Base-by-base conservation (phyloP, 192 early-diverging fungal species). In the Coemansia sp. region DNA sequence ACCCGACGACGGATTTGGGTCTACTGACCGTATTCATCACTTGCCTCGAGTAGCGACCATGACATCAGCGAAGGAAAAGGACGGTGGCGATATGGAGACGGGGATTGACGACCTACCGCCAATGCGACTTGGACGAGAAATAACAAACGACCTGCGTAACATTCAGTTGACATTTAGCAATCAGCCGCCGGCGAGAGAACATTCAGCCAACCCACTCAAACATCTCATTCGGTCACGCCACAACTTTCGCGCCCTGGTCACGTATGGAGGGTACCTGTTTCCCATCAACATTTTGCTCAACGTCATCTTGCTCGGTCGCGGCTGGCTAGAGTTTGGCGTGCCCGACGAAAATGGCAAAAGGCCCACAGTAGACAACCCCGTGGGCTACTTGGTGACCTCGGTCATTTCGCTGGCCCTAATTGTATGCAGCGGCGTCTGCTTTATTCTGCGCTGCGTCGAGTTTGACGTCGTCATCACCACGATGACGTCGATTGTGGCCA, bases 271-370 rank as follows among this genome's bases (percentile, higher is more conserved):
- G 10, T 85, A 85, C 62, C 51, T 85, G 38, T 71, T 85, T 40
- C 82, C 82, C 3, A 78, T 85, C 68, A 85, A 85, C 64, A 71
- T 85, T 20, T 42, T 85, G 51, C 78, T 85, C 43, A 85, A 85
- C 34, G 78, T 85, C 34, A 85, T 85, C 38, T 44, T 80, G 46
- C 75, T 85, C 8, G 82, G 75, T 2, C 77, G 78, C 31, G 82
- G 82, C 33, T 85, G 82, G 82, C 68, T 85, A n/a, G 67, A 80
- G 57, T 74, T 57, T 42, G 62, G 57, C 13, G 62, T 44, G 22
- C 44, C 52, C 31, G 60, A 65, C 20, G 68, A 61, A 18, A 59
- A 68, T 12, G 75, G 70, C 52, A 62, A 27, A 10, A 15, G 54
- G 3, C 62, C 29, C 22, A 74, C 75, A 5, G 76, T 84, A 34